Conservation (phyloP, 2,329 filamentous ascomycete genomes). For the Lachnellula cervina region DNA sequence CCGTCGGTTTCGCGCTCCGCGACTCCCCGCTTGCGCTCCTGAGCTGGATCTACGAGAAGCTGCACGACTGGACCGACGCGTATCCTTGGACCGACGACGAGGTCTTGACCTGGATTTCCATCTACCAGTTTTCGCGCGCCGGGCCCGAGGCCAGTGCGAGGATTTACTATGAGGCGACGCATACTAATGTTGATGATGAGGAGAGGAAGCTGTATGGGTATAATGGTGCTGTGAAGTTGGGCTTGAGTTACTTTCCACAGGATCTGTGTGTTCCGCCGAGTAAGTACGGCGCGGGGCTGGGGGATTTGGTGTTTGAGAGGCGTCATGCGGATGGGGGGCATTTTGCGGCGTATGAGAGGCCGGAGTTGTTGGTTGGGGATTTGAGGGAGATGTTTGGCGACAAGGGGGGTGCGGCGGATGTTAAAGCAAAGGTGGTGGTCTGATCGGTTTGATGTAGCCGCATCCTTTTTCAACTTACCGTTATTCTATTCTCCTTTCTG, state of each 20-base stretch:
- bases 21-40: constrained; percentile 68
- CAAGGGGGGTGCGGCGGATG: constrained; percentile 37
- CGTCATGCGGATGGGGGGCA: constrained; percentile 35
- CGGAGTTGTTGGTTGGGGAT: constrained; percentile 47
- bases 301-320: constrained; percentile 52
- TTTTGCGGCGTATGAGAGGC: constrained; percentile 56
- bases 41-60: constrained; percentile 77
- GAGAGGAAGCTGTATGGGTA: constrained; percentile 1
- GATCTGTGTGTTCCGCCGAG: constrained; percentile 52
- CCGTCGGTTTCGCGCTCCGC: constrained; percentile 61
- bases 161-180: constrained; percentile 67
- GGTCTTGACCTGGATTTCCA: constrained; percentile 66
- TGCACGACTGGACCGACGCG: constrained; percentile 68
- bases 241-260: constrained; percentile 51
- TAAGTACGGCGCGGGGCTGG: constrained; percentile 51
- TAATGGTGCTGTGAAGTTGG: constrained; percentile 41
- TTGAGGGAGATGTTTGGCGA: constrained; percentile 53
- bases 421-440: constrained; percentile 12
- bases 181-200: constrained; percentile 27
- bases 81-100: constrained; percentile 76
- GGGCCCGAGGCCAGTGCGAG: constrained; percentile 62
- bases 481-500: no score
- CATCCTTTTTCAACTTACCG: not conserved
- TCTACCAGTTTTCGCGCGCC: constrained; percentile 68
- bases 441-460: not conserved